Conservation (phyloP, 1,139 yeast species). For the Saccharomyces hybrid region DNA sequence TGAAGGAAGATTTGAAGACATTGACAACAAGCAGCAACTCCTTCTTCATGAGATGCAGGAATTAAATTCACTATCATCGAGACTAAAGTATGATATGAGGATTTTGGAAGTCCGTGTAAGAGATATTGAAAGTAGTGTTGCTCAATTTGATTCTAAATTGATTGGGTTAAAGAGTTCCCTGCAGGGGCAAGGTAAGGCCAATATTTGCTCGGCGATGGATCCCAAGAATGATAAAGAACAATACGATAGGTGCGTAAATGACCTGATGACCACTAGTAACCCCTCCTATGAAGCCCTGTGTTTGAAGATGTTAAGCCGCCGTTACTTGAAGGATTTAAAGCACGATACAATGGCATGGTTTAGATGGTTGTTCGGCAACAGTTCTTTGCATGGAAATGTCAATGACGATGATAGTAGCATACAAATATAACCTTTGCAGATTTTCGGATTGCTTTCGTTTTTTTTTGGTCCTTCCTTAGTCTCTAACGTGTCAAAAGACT, state of each 20-base stretch:
- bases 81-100: conserved; percentile 73
- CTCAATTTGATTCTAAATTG: conserved; percentile 41
- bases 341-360: conserved; percentile 14
- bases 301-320: conserved; percentile 13
- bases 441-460: no score
- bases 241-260: conserved; percentile 17
- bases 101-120: conserved; percentile 63
- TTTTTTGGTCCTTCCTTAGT: no score
- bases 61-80: conserved; percentile 62
- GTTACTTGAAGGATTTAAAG: conserved; percentile 11
- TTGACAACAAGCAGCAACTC: conserved; percentile 31
- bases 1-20: conserved; percentile 32
- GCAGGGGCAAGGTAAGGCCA: conserved; percentile 13
- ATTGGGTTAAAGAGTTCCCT: conserved; percentile 31
- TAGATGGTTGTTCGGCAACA: conserved; percentile 14
- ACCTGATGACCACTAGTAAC: conserved; percentile 9
- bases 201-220: conserved; percentile 13
- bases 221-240: conserved; percentile 14
- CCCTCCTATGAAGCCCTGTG: conserved; percentile 18
- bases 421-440: neutral
- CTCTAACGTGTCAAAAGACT: neutral
- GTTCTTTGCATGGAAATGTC: neutral
- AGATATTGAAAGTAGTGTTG: conserved; percentile 72
- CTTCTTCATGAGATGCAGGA: conserved; percentile 50
- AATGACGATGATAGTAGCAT: neutral